phyloP scores from a whole-genome alignment of 176 grass and related monocot species.

The Oryza meridionalis region DNA sequence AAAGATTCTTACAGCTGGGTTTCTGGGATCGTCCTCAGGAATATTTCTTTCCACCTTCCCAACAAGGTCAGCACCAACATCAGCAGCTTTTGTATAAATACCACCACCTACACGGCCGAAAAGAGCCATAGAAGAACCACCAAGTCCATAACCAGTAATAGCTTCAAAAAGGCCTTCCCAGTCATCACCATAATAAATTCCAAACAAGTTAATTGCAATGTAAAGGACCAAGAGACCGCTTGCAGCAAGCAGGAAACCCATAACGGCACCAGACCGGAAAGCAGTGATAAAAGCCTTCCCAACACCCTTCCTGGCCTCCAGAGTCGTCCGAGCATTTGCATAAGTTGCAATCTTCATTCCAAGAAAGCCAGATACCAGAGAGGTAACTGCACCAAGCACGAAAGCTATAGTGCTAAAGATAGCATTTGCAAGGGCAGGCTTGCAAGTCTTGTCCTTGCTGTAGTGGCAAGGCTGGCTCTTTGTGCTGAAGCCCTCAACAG shows the following conservation, averaged over 20 bases:
- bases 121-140: conserved; percentile 73
- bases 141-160: conserved; percentile 75
- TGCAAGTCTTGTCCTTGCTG: conserved; percentile 50
- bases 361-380: conserved; percentile 53
- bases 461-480: conserved; percentile 63
- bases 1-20: conserved; percentile 62
- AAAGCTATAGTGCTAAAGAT: conserved; percentile 52
- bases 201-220: conserved; percentile 70
- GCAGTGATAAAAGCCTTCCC: conserved; percentile 69
- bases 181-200: conserved; percentile 68
- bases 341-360: conserved; percentile 60
- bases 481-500: conserved; percentile 60
- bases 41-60: conserved; percentile 72
- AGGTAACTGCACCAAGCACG: conserved; percentile 54
- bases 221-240: conserved; percentile 69
- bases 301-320: conserved; percentile 67
- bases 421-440: conserved; percentile 50
- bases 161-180: conserved; percentile 78
- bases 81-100: conserved; percentile 77
- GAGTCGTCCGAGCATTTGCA: conserved; percentile 51
- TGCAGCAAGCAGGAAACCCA: conserved; percentile 70
- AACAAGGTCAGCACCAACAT: conserved; percentile 77
- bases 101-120: conserved; percentile 73
- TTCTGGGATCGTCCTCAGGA: conserved; percentile 72
- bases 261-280: conserved; percentile 74